Evolutionary conservation across 805 yeast genomes (phyloP), one percentile per base, ranked within the genome.

Genomic region (Naumovozyma dairenensis): DNA sequence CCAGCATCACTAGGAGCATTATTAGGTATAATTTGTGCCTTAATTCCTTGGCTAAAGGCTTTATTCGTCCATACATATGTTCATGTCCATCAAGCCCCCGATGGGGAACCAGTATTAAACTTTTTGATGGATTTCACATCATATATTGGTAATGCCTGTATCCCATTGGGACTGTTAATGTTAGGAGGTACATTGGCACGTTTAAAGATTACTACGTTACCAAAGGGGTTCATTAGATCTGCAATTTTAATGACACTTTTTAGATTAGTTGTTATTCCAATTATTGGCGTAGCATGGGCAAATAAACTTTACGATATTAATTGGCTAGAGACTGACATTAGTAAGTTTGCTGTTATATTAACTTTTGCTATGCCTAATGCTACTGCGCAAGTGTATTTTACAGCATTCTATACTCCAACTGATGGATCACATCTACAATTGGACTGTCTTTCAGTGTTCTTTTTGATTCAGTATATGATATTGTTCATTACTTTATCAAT

Each of bases 171-270:
- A 0, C 62, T 89, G 39, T 54, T 84, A 29, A 51, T 89, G 38
- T 57, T 89, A 19, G 97, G 97, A 2, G 94, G 89, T 13, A 85
- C 95, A 2, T 74, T 89, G 27, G 81, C 95, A 1, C 63, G 96
- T 31, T 66, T 89, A 33, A 62, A 73, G 40, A 56, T 86, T 15
- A 63, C 62, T 5, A 49, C 62, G 4, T 60, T 86, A 46, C 84
- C 87, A 1, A 49, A 56, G 7, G 85, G 82, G 2, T 77, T 78
- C 42, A 50, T 69, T 51, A 71, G 73, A 46, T 71, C 83, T 0
- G 75, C 84, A 0, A 45, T 76, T 2, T 57, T 67, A 35, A 60
- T 86, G 51, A 70, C 80, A 0, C 35, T 69, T 0, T 54, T 72
- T 22, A 68, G 89, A 42, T 61, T 87, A 21, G 70, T 79, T 7